These are phyloP conservation scores for Chaetomiaceae sp. DNA, from an alignment of 2,329 filamentous ascomycete genomes.

Conservation along the genomic window DNA sequence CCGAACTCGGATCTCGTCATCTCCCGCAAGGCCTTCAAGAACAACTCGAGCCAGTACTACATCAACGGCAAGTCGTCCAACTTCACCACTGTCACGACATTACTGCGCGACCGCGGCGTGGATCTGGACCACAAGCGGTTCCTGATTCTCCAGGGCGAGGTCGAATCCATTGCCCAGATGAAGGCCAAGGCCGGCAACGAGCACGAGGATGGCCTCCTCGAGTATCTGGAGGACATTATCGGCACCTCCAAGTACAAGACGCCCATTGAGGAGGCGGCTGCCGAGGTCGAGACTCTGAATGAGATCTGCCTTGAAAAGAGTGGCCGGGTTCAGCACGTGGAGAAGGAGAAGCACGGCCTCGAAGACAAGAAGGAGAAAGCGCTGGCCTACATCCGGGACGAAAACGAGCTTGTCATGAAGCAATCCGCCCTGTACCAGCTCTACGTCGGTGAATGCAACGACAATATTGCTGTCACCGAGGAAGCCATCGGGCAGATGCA, in stretches of 20 bases:
- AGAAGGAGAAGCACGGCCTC: constrained; percentile 89
- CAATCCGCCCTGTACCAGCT: constrained; percentile 91
- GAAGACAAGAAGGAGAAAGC: constrained; percentile 98
- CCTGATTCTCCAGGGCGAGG: constrained; percentile 92
- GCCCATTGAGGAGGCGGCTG: constrained; percentile 88
- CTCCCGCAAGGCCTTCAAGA: constrained; percentile 91
- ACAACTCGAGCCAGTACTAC: constrained; percentile 98
- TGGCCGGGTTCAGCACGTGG: constrained; percentile 90
- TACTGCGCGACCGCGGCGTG: constrained; percentile 82
- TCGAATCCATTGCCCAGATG: constrained; percentile 99
- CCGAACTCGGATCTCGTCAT: constrained; percentile 82
- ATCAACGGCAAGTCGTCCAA: constrained; percentile 87
- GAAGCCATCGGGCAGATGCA: constrained; percentile 92
- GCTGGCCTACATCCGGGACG: constrained; percentile 79
- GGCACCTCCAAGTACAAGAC: constrained; percentile 98
- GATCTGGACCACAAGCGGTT: constrained; percentile 98
- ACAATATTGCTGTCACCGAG: constrained; percentile 82
- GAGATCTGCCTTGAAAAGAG: constrained; percentile 95
- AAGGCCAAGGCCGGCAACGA: constrained; percentile 93
- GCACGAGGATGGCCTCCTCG: constrained; percentile 90
- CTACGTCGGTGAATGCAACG: constrained; percentile 79
- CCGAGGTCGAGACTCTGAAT: constrained; percentile 87
- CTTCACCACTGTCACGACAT: constrained; percentile 83
- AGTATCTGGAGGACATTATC: constrained; percentile 98
- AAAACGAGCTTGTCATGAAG: constrained; percentile 87